A percentile compares a stretch with the other conserved stretches of the same genome.
These are phyloP conservation scores for Candida orba DNA, from an alignment of 805 yeast genomes.

Conservation along the genomic window DNA sequence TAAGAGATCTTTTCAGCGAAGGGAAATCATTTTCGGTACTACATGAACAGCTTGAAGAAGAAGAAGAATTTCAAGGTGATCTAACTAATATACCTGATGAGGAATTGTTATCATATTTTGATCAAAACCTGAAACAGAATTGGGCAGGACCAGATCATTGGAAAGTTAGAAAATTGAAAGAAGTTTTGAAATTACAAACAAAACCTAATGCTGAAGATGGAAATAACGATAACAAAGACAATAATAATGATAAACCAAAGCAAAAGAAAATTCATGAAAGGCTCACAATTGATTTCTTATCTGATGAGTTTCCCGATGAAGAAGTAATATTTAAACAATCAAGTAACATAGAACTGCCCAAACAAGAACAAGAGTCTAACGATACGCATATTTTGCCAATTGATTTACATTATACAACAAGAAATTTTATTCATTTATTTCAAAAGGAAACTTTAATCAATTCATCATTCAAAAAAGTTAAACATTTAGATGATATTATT, in stretches of 20 bases:
- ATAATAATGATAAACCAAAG: not conserved
- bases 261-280: conserved; percentile 22
- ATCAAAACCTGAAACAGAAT: conserved; percentile 53
- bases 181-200: conserved; percentile 15
- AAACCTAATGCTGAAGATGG: not conserved
- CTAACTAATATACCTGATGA: conserved; percentile 37
- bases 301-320: conserved; percentile 25
- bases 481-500: conserved; percentile 29
- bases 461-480: conserved; percentile 24
- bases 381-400: conserved; percentile 55
- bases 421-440: conserved; percentile 58
- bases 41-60: conserved; percentile 8
- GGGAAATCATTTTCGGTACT: conserved; percentile 14
- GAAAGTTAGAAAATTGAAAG: conserved; percentile 62
- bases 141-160: conserved; percentile 96
- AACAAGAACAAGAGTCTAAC: conserved; percentile 33
- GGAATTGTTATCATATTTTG: conserved; percentile 74
- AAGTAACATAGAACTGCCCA: conserved; percentile 30
- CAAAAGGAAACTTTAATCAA: conserved; percentile 52
- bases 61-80: conserved; percentile 15
- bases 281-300: conserved; percentile 37
- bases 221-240: not conserved
- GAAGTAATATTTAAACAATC: conserved; percentile 32
- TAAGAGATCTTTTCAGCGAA: conserved; percentile 19
- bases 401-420: conserved; percentile 67